phyloP scores from a whole-genome alignment of 768 basidiomycete genomes.

The Phylloporus scabripes region DNA sequence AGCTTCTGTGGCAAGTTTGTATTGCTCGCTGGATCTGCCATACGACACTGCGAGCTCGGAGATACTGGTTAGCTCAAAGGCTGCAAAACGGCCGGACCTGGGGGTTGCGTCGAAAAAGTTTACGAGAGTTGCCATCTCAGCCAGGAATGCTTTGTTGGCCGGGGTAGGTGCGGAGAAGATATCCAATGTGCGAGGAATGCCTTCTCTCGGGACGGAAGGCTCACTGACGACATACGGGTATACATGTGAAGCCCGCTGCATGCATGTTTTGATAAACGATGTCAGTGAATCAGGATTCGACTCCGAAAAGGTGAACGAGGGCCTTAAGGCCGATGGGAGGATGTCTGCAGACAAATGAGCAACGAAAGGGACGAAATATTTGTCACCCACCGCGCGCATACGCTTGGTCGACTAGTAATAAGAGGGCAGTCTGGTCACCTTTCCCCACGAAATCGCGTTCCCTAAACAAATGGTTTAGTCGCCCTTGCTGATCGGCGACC shows the following conservation, averaged over 20 bases:
- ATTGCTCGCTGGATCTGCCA: conserved; percentile 52
- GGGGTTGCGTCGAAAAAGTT: conserved; percentile 41
- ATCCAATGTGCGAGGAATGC: conserved; percentile 34
- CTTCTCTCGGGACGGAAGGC: conserved; percentile 28
- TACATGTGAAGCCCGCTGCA: conserved; percentile 50
- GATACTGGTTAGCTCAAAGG: conserved; percentile 53
- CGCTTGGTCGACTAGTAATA: conserved; percentile 52
- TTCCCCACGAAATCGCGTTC: conserved; percentile 53
- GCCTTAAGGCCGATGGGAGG: conserved; percentile 46
- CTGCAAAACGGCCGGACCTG: conserved; percentile 50
- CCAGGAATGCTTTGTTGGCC: conserved; percentile 35
- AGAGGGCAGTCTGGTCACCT: conserved; percentile 44
- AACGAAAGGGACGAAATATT: background rate
- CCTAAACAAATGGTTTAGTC: conserved; percentile 17
- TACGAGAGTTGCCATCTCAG: conserved; percentile 41
- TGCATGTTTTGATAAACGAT: conserved; percentile 52
- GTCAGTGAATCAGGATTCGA: conserved; percentile 34
- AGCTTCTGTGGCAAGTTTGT: conserved; percentile 39
- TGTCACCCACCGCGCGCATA: conserved; percentile 49
- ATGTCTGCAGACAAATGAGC: conserved; percentile 39
- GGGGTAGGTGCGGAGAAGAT: conserved; percentile 39
- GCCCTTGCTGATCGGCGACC: conserved; percentile 34
- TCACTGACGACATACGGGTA: conserved; percentile 52
- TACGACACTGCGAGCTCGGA: conserved; percentile 40
- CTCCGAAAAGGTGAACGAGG: conserved; percentile 42